Percentiles rank a stretch among this genome's conserved stretches.
phyloP scores from a whole-genome alignment of 352 stramenopile genomes.

The Pythium biforme region DNA sequence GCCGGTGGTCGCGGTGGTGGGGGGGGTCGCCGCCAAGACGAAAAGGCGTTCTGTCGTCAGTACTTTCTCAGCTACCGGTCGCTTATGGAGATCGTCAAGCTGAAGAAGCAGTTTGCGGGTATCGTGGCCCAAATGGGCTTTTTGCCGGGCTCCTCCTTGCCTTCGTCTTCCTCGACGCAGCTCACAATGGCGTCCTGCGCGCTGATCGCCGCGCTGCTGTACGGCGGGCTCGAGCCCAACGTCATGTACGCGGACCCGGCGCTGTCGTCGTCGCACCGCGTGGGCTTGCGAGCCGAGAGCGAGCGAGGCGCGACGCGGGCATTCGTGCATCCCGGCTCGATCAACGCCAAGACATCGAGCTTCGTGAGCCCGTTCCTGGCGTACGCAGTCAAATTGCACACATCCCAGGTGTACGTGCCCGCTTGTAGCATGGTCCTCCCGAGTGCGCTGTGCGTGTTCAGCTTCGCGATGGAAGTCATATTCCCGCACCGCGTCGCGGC shows the following conservation, averaged over 20 bases:
- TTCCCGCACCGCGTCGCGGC: conserved; percentile 35
- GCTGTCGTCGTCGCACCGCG: conserved; percentile 26
- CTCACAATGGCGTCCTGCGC: conserved; percentile 53
- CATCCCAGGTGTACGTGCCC: conserved; percentile 79
- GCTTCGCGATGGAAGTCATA: conserved; percentile 56
- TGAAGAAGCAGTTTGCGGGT: conserved; percentile 73
- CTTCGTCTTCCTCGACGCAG: conserved; percentile 4
- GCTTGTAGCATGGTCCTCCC: conserved; percentile 64
- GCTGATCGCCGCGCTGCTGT: conserved; percentile 68
- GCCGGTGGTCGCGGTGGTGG: too few species aligned
- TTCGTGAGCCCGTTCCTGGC: conserved; percentile 71
- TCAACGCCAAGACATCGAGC: conserved; percentile 61
- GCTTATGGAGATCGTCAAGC: conserved; percentile 63
- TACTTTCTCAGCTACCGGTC: conserved; percentile 62
- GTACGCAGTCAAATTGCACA: conserved; percentile 81
- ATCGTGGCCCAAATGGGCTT: conserved; percentile 74
- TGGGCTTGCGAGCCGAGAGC: conserved; percentile 23
- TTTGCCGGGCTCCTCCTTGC: conserved; percentile 22
- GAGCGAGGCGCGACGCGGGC: conserved; percentile 50
- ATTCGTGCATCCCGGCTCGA: conserved; percentile 66
- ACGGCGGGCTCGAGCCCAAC: conserved; percentile 90
- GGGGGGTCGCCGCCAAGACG: conserved; percentile 13
- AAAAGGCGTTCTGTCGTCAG: conserved; percentile 67
- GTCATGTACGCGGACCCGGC: conserved; percentile 76
- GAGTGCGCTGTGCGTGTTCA: conserved; percentile 67